Conservation (phyloP, 306 rosid genomes). For the Malus fusca region DNA sequence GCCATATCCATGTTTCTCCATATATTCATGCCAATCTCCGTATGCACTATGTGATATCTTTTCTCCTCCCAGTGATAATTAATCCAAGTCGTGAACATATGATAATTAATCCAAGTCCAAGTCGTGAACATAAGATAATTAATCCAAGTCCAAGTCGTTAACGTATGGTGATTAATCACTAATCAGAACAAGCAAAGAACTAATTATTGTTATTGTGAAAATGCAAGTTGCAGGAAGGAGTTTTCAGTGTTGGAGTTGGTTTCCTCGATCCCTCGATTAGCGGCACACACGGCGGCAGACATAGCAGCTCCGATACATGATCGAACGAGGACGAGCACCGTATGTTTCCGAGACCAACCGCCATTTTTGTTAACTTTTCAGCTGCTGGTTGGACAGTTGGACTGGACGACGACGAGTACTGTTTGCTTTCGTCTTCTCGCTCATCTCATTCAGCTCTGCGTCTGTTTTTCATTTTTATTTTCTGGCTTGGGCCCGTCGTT, state of each 20-base stretch:
- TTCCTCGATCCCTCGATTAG: not conserved
- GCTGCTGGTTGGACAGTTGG: not conserved
- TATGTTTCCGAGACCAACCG: too few relatives aligned
- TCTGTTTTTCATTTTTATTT: not conserved
- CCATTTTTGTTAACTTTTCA: not conserved
- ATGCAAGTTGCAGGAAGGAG: not conserved
- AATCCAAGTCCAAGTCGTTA: not conserved
- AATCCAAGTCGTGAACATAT: too few relatives aligned
- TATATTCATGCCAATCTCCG: too few relatives aligned
- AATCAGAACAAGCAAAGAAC: not conserved
- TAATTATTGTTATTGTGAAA: too few relatives aligned
- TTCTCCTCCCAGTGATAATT: too few relatives aligned
- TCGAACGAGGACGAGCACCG: too few relatives aligned
- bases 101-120: too few relatives aligned
- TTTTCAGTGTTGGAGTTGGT: not conserved
- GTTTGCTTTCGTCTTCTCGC: not conserved
- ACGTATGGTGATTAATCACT: too few relatives aligned
- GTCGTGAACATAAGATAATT: too few relatives aligned
- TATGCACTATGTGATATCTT: too few relatives aligned
- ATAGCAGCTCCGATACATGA: not conserved
- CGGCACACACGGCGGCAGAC: not conserved
- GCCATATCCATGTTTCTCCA: too few relatives aligned
- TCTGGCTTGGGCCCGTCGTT: not conserved
- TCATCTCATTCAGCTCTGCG: not conserved
- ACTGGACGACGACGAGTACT: not conserved